phyloP scores from a whole-genome alignment of 2,329 filamentous ascomycete species.

The Alternaria gaisen region DNA sequence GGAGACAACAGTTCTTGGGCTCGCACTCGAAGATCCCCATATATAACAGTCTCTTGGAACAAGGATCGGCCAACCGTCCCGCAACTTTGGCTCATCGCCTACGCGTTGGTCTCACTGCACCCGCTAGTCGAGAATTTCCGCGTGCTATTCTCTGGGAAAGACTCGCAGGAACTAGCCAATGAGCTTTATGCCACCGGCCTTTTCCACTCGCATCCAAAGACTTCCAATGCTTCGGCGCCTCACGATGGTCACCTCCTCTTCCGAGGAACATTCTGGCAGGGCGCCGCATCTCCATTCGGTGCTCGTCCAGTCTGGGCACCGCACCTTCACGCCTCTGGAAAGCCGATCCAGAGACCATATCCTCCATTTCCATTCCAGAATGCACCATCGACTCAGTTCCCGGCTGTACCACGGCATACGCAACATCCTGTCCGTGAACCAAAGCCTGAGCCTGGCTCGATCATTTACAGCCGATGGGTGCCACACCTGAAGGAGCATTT shows the following conservation, averaged over 20 bases:
- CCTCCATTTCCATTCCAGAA: conserved; percentile 55
- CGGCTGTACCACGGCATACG: conserved; percentile 62
- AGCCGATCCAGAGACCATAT: conserved; percentile 52
- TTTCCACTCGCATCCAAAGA: conserved; percentile 53
- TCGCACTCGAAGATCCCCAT: conserved; percentile 55
- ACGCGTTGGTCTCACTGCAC: conserved; percentile 56
- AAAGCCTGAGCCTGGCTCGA: conserved; percentile 74
- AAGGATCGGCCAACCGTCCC: conserved; percentile 53
- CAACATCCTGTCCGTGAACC: conserved; percentile 76
- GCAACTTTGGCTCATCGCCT: conserved; percentile 59
- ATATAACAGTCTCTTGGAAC: conserved; percentile 55
- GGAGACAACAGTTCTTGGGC: conserved; percentile 55
- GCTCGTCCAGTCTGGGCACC: conserved; percentile 53
- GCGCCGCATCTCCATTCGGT: conserved; percentile 54
- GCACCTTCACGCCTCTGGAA: conserved; percentile 44
- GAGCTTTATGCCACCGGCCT: conserved; percentile 57
- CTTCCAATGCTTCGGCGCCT: conserved; percentile 45
- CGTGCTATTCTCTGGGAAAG: conserved; percentile 51
- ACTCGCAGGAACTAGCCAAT: conserved; percentile 48
- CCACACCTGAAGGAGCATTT: conserved; percentile 79
- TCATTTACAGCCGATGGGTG: conserved; percentile 81
- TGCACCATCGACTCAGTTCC: conserved; percentile 59
- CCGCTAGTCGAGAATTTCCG: conserved; percentile 58
- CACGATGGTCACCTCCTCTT: conserved; percentile 59
- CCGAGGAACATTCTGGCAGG: conserved; percentile 59